Percentiles rank a stretch among this genome's conserved stretches.
These are phyloP conservation scores for Solanum neorickii DNA, from an alignment of 257 asterid species.

Conservation along the genomic window DNA sequence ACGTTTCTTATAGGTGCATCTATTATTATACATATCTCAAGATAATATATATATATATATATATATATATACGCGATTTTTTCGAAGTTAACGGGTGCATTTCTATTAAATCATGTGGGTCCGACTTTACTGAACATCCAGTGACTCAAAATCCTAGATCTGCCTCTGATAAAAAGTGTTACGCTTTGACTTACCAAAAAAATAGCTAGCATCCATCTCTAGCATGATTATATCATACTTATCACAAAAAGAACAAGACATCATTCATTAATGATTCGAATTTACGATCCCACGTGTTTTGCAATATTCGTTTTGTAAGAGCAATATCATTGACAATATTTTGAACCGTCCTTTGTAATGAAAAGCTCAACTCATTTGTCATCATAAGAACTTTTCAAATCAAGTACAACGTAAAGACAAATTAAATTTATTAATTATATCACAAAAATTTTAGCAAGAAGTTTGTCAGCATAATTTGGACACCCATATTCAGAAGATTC, in stretches of 20 bases:
- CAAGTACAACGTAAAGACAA: not conserved
- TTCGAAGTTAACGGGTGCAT: no score
- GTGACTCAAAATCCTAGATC: no score
- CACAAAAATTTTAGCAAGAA: not conserved
- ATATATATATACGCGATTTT: no score
- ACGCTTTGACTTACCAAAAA: not conserved
- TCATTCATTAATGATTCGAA: not conserved
- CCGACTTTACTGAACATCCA: no score
- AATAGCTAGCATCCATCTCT: not conserved
- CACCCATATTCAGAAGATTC: not conserved
- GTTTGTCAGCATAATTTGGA: not conserved
- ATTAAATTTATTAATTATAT: no score
- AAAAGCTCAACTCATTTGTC: not conserved
- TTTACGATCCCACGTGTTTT: not conserved
- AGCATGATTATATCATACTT: not conserved
- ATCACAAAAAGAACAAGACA: not conserved
- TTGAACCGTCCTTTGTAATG: not conserved
- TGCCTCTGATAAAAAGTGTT: not conserved
- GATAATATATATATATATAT: no score
- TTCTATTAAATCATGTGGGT: no score
- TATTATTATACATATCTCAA: no score
- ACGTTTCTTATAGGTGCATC: no score
- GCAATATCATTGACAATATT: not conserved
- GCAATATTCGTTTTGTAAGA: not conserved
- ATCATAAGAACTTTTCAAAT: not conserved